Evolutionary conservation across 257 asterid species (phyloP).

Genomic region (Salvia miltiorrhiza): DNA sequence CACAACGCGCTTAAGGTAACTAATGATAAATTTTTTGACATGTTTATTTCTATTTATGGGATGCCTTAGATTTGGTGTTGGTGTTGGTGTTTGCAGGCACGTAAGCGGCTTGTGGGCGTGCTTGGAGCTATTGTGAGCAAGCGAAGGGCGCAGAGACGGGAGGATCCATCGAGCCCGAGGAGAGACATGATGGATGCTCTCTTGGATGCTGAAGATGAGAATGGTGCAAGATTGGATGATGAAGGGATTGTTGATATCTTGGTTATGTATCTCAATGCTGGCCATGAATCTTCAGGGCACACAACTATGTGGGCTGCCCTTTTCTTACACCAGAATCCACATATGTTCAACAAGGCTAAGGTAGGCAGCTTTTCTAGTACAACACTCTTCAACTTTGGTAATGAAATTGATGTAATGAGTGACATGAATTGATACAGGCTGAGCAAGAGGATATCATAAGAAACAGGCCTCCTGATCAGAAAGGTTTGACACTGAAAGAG

Average conservation of each 20-base stretch:
- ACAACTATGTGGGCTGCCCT: conserved; percentile 76
- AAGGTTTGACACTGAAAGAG: conserved; percentile 61
- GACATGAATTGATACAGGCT: conserved; percentile 37
- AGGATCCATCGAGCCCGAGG: conserved; percentile 6
- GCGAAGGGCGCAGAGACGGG: conserved; percentile 45
- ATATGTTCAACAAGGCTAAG: conserved; percentile 62
- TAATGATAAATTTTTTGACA: no score
- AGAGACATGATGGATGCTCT: conserved; percentile 84
- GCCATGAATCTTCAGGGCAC: conserved; percentile 94
- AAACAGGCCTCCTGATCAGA: conserved; percentile 58
- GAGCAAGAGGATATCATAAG: conserved; percentile 76
- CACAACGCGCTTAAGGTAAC: conserved; percentile 78
- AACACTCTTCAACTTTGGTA: no score
- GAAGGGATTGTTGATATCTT: conserved; percentile 76
- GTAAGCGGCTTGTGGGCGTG: conserved; percentile 55
- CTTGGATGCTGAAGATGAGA: conserved; percentile 59
- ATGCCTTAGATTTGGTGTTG: no score
- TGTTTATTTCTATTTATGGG: no score
- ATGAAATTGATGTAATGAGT: no score
- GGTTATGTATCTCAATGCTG: conserved; percentile 88
- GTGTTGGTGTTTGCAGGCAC: conserved; percentile 43
- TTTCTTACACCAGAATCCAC: conserved; percentile 59
- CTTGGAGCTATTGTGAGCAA: conserved; percentile 39
- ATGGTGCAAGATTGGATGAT: conserved; percentile 53
- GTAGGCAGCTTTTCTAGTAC: conserved; percentile 22